Conservation (phyloP, 352 stramenopile genomes). For the Globisporangium echinulatum region DNA sequence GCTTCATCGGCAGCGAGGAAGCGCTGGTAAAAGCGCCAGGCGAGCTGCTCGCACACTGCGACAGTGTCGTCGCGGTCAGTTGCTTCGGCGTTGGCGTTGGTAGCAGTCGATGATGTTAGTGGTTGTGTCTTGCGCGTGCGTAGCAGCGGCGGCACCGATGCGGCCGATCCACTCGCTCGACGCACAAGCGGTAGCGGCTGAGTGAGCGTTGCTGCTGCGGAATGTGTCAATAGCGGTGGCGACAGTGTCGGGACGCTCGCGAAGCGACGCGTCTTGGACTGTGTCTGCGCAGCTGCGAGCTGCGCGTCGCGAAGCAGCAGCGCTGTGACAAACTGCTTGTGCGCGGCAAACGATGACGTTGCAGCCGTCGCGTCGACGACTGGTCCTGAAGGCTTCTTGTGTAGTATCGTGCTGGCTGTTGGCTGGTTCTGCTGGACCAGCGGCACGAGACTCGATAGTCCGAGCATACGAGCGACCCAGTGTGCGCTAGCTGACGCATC, state of each 20-base stretch:
- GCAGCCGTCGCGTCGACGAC: constrained; percentile 1
- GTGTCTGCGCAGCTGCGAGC: constrained; percentile 15
- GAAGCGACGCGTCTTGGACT: constrained; percentile 28
- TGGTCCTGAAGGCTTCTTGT: constrained; percentile 9
- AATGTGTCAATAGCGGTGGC: constrained; percentile 8
- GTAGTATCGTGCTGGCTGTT: background rate
- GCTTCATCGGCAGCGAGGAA: constrained; percentile 51
- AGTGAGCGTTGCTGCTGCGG: background rate
- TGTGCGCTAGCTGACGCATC: background rate
- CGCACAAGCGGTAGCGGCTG: background rate
- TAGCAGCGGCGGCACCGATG: too few species aligned
- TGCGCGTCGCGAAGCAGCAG: constrained; percentile 35
- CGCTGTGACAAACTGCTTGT: constrained; percentile 26
- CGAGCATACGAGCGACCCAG: constrained; percentile 7
- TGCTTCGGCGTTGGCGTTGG: background rate
- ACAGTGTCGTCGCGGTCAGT: constrained; percentile 5
- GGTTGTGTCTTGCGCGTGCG: constrained; percentile 2
- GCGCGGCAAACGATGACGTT: background rate
- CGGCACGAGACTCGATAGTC: background rate
- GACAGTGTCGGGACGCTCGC: constrained; percentile 28
- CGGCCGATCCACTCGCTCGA: background rate
- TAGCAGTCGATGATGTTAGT: constrained; percentile 1
- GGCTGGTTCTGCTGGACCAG: background rate
- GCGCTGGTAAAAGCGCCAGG: constrained; percentile 52
- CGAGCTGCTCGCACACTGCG: constrained; percentile 24